A percentile compares a stretch with the other conserved stretches of the same genome.
Conservation (phyloP, 208 protist species). For the Leptomonas pyrrhocoris region DNA sequence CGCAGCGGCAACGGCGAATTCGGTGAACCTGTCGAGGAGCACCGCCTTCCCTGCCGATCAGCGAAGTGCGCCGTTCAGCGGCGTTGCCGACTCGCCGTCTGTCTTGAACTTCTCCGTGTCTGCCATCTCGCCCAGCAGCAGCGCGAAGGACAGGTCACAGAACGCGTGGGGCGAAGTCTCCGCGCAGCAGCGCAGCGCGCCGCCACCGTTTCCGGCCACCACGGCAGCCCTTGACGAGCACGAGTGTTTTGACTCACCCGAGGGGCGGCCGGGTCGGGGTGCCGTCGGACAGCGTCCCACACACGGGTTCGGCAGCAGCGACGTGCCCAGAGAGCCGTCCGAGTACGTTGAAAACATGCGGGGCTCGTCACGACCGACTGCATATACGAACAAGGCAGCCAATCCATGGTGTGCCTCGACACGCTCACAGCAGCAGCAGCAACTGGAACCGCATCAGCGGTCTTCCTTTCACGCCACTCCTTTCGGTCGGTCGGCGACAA, state of each 20-base stretch:
- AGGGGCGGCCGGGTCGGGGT: background rate
- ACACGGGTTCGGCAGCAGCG: background rate
- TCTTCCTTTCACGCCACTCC: background rate
- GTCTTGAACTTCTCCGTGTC: conserved; percentile 3
- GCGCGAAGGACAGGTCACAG: background rate
- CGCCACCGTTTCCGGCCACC: background rate
- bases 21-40: background rate
- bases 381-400: background rate
- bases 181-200: background rate
- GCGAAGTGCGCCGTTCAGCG: background rate
- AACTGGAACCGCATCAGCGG: background rate
- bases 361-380: background rate
- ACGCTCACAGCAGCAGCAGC: conserved; percentile 3
- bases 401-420: background rate
- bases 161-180: background rate
- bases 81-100: background rate
- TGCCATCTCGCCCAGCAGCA: conserved; percentile 8
- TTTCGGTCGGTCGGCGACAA: background rate
- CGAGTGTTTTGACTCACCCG: conserved; percentile 4
- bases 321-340: background rate
- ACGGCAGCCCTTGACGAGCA: background rate
- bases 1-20: background rate
- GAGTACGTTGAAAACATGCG: conserved; percentile 4
- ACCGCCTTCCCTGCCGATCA: background rate
- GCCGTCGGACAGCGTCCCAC: background rate